Evolutionary conservation across 805 yeast genomes (phyloP).

Genomic region (Candida rishiriensis): DNA sequence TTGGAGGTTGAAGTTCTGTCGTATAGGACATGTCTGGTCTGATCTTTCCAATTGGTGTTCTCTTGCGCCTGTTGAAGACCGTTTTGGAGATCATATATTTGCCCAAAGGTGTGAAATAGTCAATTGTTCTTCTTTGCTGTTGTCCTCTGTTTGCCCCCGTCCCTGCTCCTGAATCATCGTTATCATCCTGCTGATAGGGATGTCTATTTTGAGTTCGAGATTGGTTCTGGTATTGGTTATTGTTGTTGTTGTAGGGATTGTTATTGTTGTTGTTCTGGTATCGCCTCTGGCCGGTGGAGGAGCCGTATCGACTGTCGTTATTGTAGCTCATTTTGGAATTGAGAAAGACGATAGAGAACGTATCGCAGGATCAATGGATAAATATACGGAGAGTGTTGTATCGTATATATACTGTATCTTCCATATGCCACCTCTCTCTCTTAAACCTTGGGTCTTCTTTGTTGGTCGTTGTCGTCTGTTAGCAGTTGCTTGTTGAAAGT

Average conservation of each 20-base stretch:
- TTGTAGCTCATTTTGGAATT: background rate
- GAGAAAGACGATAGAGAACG: no score
- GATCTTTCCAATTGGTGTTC: slow-evolving; percentile 42
- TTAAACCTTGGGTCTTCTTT: no score
- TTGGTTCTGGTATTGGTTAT: slow-evolving; percentile 1
- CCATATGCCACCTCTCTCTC: no score
- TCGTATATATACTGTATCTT: no score
- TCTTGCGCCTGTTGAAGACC: slow-evolving; percentile 35
- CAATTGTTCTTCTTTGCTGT: slow-evolving; percentile 62
- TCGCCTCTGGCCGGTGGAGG: background rate
- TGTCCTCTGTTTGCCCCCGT: background rate
- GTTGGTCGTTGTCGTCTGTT: no score
- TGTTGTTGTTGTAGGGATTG: background rate
- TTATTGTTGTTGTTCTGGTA: background rate
- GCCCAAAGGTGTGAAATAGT: slow-evolving; percentile 72
- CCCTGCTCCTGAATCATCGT: slow-evolving; percentile 12
- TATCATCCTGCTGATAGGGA: slow-evolving; percentile 8
- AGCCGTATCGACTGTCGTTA: background rate
- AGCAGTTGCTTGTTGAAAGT: no score
- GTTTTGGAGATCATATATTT: slow-evolving; percentile 50
- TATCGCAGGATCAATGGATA: no score
- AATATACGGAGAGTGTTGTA: no score
- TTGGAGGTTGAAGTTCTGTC: slow-evolving; percentile 61
- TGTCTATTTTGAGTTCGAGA: slow-evolving; percentile 2
- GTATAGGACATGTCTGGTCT: slow-evolving; percentile 69